These are phyloP conservation scores for Vaccinium darrowii DNA, from an alignment of 148 eudicot species.

Conservation along the genomic window DNA sequence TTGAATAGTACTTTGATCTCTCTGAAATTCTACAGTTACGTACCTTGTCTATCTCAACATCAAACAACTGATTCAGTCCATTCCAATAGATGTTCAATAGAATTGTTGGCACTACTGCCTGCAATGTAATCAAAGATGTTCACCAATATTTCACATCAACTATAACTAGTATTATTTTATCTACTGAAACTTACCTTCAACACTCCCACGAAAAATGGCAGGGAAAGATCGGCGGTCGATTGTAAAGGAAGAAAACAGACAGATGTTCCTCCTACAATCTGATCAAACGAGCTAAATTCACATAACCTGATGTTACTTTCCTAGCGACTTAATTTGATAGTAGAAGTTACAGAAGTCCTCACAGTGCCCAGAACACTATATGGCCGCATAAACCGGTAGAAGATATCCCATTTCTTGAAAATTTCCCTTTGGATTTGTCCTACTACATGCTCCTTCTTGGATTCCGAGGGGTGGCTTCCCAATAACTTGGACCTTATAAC, in stretches of 20 bases:
- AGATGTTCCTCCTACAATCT: constrained; percentile 44
- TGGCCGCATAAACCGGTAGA: constrained; percentile 46
- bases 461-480: neutral
- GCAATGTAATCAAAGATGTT: neutral
- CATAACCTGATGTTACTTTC: neutral
- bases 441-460: neutral
- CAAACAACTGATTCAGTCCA: constrained; percentile 22
- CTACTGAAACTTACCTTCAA: constrained; percentile 25
- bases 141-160: neutral
- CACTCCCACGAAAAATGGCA: constrained; percentile 28
- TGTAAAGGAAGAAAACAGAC: constrained; percentile 40
- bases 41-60: constrained; percentile 45
- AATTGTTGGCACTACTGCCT: constrained; percentile 22
- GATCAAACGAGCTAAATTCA: neutral
- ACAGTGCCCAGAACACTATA: constrained; percentile 44
- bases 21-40: constrained; percentile 6
- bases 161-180: neutral
- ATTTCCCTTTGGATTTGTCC: neutral
- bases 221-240: constrained; percentile 41
- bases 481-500: neutral
- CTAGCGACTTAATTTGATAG: neutral
- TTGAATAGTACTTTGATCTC: neutral
- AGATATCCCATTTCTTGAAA: constrained; percentile 20
- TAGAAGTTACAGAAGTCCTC: constrained; percentile 1
- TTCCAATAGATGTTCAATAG: constrained; percentile 26